These are phyloP conservation scores for Lactarius deliciosus DNA, from an alignment of 768 basidiomycete species.

Conservation along the genomic window DNA sequence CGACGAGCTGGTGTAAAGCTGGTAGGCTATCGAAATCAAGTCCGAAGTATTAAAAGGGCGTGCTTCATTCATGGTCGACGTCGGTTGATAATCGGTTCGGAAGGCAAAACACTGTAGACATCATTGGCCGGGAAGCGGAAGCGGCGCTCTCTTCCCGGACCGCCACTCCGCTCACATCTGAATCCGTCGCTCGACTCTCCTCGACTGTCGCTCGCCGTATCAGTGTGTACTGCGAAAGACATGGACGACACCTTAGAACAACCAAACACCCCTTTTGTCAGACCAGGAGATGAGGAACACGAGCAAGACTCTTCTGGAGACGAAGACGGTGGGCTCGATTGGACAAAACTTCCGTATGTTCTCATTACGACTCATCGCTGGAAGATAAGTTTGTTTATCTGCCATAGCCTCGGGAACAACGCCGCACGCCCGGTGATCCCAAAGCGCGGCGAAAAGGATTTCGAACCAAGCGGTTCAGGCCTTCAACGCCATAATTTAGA, in stretches of 20 bases:
- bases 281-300: slow-evolving; percentile 45
- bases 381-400: background rate
- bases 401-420: slow-evolving; percentile 29
- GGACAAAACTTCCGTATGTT: slow-evolving; percentile 72
- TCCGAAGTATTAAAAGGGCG: background rate
- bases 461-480: slow-evolving; percentile 81
- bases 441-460: slow-evolving; percentile 96
- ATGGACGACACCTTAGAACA: slow-evolving; percentile 67
- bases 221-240: too few species aligned
- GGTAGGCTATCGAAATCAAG: background rate
- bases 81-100: background rate
- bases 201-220: background rate
- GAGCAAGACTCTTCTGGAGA: slow-evolving; percentile 59
- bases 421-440: slow-evolving; percentile 73
- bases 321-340: slow-evolving; percentile 77
- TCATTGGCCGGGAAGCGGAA: too few species aligned
- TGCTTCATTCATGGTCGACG: background rate
- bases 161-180: background rate
- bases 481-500: slow-evolving; percentile 82
- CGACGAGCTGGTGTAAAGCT: background rate
- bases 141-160: background rate
- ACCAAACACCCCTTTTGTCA: slow-evolving; percentile 34
- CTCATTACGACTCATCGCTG: background rate
- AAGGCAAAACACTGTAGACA: too few species aligned
- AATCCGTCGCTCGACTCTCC: too few species aligned